Percentiles rank a stretch among this genome's conserved stretches.
Evolutionary conservation across 768 basidiomycete genomes (phyloP).

Genomic region (Leucogyrophana mollusca): DNA sequence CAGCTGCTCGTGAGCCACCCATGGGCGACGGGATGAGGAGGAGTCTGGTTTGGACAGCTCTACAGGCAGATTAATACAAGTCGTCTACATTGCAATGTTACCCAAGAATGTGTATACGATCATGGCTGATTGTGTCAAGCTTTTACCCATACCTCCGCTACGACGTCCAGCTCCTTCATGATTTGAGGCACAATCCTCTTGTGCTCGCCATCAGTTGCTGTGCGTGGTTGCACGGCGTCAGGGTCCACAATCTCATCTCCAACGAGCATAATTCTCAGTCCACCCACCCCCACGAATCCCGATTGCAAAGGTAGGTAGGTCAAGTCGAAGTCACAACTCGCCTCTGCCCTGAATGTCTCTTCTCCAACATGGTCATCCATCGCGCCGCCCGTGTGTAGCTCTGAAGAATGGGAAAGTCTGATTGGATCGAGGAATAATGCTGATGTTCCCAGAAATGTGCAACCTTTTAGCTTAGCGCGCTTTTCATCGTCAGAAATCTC

Average conservation of each 20-base stretch:
- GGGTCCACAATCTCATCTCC: constrained; percentile 50
- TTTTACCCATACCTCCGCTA: constrained; percentile 70
- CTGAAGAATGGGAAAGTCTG: constrained; percentile 26
- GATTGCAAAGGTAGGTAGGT: constrained; percentile 55
- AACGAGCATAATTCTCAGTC: constrained; percentile 66
- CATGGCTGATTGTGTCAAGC: constrained; percentile 18
- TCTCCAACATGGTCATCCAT: constrained; percentile 8
- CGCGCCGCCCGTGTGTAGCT: no score
- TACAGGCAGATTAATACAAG: no score
- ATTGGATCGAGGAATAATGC: constrained; percentile 44
- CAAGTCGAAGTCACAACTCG: constrained; percentile 59
- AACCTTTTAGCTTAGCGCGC: constrained; percentile 27
- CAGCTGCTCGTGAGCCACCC: constrained; percentile 91
- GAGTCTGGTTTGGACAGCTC: neutral
- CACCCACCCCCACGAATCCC: constrained; percentile 67
- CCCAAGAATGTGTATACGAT: neutral
- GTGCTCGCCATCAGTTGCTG: constrained; percentile 15
- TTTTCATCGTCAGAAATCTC: constrained; percentile 37
- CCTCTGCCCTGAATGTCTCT: constrained; percentile 30
- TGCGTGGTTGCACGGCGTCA: constrained; percentile 17
- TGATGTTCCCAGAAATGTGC: constrained; percentile 52
- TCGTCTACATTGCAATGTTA: neutral
- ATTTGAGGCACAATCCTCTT: constrained; percentile 39
- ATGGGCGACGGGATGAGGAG: constrained; percentile 56
- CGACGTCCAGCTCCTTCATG: constrained; percentile 69